Base-by-base conservation (phyloP, 768 basidiomycete species). In the Mycena crocata region DNA sequence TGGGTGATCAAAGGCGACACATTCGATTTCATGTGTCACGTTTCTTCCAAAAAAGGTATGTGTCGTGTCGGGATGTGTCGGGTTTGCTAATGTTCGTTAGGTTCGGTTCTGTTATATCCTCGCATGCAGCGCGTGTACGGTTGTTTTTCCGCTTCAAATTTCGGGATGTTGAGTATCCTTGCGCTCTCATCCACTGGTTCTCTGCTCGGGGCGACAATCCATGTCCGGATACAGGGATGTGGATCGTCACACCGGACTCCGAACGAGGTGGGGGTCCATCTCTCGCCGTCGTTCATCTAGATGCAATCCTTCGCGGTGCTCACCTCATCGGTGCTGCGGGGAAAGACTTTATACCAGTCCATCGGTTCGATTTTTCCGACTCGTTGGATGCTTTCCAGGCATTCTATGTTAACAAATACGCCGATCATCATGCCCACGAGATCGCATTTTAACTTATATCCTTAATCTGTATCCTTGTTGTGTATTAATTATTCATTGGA, bases 121-220 rank as follows among this genome's bases (percentile, higher is more conserved):
- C n/a, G n/a, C n/a, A n/a, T n/a, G 70, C 75, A 23, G 78, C 62
- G 34, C 57, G 75, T n/a, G 72, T 78, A 19, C 48, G 26, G 7
- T 56, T 72, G 0, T 67, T 79, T 15, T 73, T 78, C 30, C 64
- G 70, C 1, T 76, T 79, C 66, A 68, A 37, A 26, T 60, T 72
- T 51, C 55, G 57, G 2, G 63, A 46, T 8, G 31, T 45, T 13
- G 26, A 31, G 1, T 76, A 74, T 56, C 74, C 73, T 23, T 79
- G 75, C 46, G 75, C 75, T 0, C 58, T 79, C 5, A 69, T 79
- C 5, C 48, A 72, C 15, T 79, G 78, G 78, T 79, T 75, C 44
- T 50, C 54, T 14, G 19, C 39, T 19, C 26, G 57, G 2, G 56
- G 56, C 0, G 62, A 70, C 15, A 35, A 32, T 4, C 77, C 78